phyloP scores from a whole-genome alignment of 495 filamentous ascomycete species.

The Aspergillus steynii region DNA sequence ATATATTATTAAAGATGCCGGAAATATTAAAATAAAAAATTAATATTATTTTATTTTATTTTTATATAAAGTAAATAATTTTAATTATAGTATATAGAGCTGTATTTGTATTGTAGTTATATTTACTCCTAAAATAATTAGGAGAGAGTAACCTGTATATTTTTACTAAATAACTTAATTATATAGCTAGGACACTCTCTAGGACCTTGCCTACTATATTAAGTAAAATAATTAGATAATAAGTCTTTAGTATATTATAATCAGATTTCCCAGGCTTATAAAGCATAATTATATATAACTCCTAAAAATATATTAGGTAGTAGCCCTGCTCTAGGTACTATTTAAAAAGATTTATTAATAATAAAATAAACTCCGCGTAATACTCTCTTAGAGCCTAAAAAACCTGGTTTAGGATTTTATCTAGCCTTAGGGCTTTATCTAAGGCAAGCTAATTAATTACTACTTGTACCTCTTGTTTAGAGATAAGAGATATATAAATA shows the following conservation, averaged over 20 bases:
- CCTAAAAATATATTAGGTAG: conserved; percentile 15
- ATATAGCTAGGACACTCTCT: conserved; percentile 18
- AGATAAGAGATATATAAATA: too few relatives aligned
- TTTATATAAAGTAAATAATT: too few relatives aligned
- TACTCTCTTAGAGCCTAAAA: too few relatives aligned
- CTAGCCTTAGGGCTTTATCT: too few relatives aligned
- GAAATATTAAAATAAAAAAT: conserved; percentile 24
- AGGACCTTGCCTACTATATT: conserved; percentile 30
- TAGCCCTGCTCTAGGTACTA: conserved; percentile 11
- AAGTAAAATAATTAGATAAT: conserved; percentile 28
- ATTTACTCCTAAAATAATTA: conserved; percentile 15
- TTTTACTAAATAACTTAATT: conserved; percentile 17
- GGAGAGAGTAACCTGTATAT: conserved; percentile 16
- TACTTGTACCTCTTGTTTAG: too few relatives aligned
- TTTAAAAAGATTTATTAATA: too few relatives aligned
- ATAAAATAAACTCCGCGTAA: too few relatives aligned
- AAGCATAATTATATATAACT: conserved; percentile 20
- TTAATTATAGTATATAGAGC: conserved; percentile 24
- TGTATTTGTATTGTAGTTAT: conserved; percentile 19
- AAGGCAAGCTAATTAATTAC: too few relatives aligned
- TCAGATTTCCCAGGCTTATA: too few relatives aligned
- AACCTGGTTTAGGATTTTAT: too few relatives aligned
- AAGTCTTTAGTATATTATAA: conserved; percentile 22
- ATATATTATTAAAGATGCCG: conserved; percentile 35
- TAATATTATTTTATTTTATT: conserved; percentile 14